Evolutionary conservation across 805 yeast genomes (phyloP), one percentile per base, ranked within the genome.

Genomic region (Metschnikowia vanudenii): DNA sequence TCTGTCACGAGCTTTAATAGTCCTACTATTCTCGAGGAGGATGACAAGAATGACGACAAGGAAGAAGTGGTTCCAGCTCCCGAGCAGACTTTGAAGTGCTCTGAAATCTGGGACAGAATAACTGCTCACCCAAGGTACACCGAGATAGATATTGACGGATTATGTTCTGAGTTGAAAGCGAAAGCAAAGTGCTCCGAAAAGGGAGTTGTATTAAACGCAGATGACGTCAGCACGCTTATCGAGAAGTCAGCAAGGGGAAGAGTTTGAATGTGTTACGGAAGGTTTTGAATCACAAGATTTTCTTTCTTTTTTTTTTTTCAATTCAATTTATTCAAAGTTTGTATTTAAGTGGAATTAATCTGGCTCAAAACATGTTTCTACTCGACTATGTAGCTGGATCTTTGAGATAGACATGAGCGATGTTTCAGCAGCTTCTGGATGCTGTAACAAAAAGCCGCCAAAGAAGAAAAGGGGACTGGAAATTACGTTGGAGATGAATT

Each of bases 51-150:
- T 11, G 54, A 52, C 20, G 53, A 47, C 16, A 39, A 39, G 14
- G 45, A 50, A 13, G 54, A 52, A 46, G 79, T 81, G 24, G 91
- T 88, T 3, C 96, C 96, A 5, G 79, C 85, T 4, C 85, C 80
- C 8, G 85, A 82, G 47, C 68, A 66, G 14, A 73, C 78, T 12
- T 62, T 81, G 53, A 81, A 81, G 60, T 94, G 99, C 66, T 80
- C 96, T 0, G 97, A 90, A 56, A 85, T 92, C 13, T 94, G 99
- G 99, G 98, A 92, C 65, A 79, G 98, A 60, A 85, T 94, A 32
- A 87, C 97, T 1, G 68, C 94, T 18, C 98, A 94, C 73, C 98
- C 99, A 29, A 81, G 85, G 62, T 94, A 91, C 65, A 82, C 94
- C 4, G 97, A 91, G 49, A 75, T 94, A 43, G 99, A 94, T 65